Evolutionary conservation across 352 stramenopile species (phyloP), one percentile per base, ranked within the genome.

Genomic region (Phytophthora pseudosyringae): DNA sequence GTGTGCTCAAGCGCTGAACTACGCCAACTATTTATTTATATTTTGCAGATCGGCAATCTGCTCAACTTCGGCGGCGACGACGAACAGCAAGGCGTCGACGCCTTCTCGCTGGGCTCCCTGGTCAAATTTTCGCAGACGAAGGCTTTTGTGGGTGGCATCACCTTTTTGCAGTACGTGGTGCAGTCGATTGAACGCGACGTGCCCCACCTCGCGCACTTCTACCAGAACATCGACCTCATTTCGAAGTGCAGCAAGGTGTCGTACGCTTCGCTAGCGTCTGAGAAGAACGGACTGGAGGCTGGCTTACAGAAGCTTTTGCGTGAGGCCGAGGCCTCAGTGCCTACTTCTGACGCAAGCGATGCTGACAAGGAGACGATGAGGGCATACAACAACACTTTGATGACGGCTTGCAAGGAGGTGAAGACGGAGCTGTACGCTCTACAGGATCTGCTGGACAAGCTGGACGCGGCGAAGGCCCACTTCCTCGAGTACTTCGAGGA

Each of bases 41-140:
- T 95, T 70, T 63, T 95, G 41, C 83, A 89, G 57, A 83, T 89
- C 29, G 88, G 88, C 21, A 94, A 91, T 64, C 29, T 91, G 52
- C 75, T 88, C 47, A 86, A 95, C 57, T 90, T 91, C 53, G 87
- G 87, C 46, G 67, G 74, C n/a, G 81, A 90, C 38, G 69, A 69
- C 29, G 63, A 70, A 3, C 69, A 76, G 6, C 54, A 71, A 15
- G 70, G 59, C 15, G 76, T 89, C 3, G 76, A 77, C 16, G 85
- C 83, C 9, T 95, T 95, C 38, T 91, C 85, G 28, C 69, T 95
- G 16, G 75, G 73, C 13, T 95, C 87, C 10, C 67, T 95, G 41
- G 82, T 93, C 35, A 95, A 94, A 67, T 75, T 95, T 38, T 95
- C 87, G 11, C 87, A 95, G 69, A 95, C 87, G 1, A 95, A 94